Conservation (phyloP, 2,329 filamentous ascomycete genomes). For the Monosporascus sp. region DNA sequence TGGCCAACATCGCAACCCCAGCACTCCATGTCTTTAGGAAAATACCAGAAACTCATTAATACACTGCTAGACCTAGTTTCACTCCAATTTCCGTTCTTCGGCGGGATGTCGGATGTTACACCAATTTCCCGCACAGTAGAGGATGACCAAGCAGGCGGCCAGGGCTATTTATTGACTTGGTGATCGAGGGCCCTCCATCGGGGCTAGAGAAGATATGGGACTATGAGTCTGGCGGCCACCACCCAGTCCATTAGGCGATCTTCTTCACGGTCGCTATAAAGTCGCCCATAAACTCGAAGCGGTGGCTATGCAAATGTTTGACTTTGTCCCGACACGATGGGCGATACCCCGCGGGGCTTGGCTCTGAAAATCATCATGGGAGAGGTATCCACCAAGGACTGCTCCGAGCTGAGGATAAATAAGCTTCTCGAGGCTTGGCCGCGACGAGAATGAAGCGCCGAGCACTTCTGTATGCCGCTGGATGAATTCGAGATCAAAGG, state of each 20-base stretch:
- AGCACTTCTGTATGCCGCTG: slow-evolving; percentile 13
- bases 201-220: slow-evolving; percentile 7
- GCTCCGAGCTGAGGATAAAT: slow-evolving; percentile 12
- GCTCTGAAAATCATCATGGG: slow-evolving; percentile 28
- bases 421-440: slow-evolving; percentile 5
- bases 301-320: slow-evolving; percentile 38
- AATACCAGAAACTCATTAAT: too few relatives aligned
- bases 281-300: slow-evolving; percentile 35
- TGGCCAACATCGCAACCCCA: too few relatives aligned
- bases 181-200: not conserved
- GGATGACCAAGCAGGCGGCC: too few relatives aligned
- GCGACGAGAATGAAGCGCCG: not conserved
- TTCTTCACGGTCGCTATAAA: slow-evolving; percentile 31
- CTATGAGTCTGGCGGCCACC: slow-evolving; percentile 32
- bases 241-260: slow-evolving; percentile 36
- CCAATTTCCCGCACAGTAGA: too few relatives aligned
- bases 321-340: slow-evolving; percentile 25
- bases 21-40: too few relatives aligned
- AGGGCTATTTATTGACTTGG: too few relatives aligned
- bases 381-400: slow-evolving; percentile 14
- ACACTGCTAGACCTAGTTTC: too few relatives aligned
- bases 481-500: slow-evolving; percentile 16
- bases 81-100: too few relatives aligned
- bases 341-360: slow-evolving; percentile 14
- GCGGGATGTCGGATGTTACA: too few relatives aligned